A percentile compares a stretch with the other conserved stretches of the same genome.
These are phyloP conservation scores for Penicillium sp. DNA, from an alignment of 2,329 filamentous ascomycete species.

Conservation along the genomic window DNA sequence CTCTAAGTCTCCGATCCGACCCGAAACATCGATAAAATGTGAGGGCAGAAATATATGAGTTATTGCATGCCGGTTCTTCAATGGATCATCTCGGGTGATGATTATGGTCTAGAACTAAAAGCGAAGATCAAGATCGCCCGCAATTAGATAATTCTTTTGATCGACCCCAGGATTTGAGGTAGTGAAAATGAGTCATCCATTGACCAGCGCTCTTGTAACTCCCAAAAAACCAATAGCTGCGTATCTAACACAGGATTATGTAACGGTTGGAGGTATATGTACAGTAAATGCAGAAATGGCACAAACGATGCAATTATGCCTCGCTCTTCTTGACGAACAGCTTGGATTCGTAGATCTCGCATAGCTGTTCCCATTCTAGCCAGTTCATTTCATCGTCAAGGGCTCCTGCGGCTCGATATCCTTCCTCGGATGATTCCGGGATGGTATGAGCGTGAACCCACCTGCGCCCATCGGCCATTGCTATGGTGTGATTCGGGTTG, in stretches of 20 bases:
- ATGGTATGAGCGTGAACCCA: constrained; percentile 10
- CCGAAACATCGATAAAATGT: neutral
- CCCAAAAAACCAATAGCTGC: too few relatives aligned
- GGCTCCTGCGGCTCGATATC: neutral
- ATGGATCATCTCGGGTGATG: neutral
- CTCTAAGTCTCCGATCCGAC: neutral
- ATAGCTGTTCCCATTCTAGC: constrained; percentile 16
- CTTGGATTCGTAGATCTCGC: neutral
- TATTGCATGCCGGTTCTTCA: neutral
- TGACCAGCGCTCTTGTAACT: too few relatives aligned
- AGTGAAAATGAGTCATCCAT: neutral
- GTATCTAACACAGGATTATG: neutral
- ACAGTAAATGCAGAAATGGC: neutral
- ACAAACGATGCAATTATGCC: neutral
- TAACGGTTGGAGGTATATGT: neutral
- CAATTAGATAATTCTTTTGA: neutral
- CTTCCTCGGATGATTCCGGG: neutral
- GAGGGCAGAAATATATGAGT: neutral
- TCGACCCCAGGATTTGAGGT: neutral
- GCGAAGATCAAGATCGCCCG: neutral
- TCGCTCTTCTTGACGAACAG: neutral
- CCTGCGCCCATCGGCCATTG: constrained; percentile 8
- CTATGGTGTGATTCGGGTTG: constrained; percentile 5
- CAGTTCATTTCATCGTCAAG: constrained; percentile 8
- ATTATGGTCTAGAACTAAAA: neutral